Evolutionary conservation across 1,139 yeast genomes (phyloP), one percentile per base, ranked within the genome.

Genomic region (Sugiyamaella japonica): DNA sequence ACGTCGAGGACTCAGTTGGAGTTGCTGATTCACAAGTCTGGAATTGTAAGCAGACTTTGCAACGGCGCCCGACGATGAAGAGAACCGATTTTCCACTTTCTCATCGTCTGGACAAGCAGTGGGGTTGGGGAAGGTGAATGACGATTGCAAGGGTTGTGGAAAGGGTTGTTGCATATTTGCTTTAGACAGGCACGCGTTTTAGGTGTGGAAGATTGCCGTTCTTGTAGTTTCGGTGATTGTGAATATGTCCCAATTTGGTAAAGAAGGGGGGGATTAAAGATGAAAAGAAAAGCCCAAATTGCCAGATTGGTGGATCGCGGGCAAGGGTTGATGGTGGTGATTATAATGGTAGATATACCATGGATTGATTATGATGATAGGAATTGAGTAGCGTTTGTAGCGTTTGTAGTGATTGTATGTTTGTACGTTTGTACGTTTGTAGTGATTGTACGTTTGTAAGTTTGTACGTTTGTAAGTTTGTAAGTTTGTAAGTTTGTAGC

Each of bases 61-160:
- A 20, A 20, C 25, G 25, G 6, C 25, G 25, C 25, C 6, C 25
- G 28, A 13, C 16, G 41, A 38, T 13, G 44, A 45, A 38, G 54
- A 45, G 23, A 40, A 40, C 20, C 40, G 28, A 17, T 32, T 39
- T 31, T 39, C 39, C 25, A 41, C 39, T 34, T 43, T 38, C 20
- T 48, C 52, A 29, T 12, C 34, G 7, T 29, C 34, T 6, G 5
- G 3, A 20, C 3, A 20, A 34, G 48, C 8, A 15, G 38, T 43
- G 28, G 55, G 52, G 52, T 48, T 48, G 48, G 55, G 56, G 46
- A 53, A 53, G 37, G 56, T 50, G 42, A 53, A 53, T 31, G 53
- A 37, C 32, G 45, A 28, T 51, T 46, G 9, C 20, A 40, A 36
- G 43, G 52, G 56, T 37, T 52, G 53, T 12, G 55, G 57, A 36